Conservation (phyloP, 163 green algal species). For the Coccomyxa subellipsoidea region DNA sequence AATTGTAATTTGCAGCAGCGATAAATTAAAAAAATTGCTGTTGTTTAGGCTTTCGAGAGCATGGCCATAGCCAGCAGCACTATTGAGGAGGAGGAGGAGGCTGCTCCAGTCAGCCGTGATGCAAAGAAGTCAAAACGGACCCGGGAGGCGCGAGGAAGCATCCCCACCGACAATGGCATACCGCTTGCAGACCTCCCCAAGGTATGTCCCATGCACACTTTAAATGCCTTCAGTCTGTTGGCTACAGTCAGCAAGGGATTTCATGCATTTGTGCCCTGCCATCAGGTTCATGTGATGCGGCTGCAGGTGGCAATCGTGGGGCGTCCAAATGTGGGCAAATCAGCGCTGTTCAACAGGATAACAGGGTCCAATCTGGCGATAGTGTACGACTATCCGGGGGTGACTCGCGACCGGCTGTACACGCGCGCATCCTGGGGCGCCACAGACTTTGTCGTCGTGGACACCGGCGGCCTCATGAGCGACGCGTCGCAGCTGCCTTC, state of each 20-base stretch:
- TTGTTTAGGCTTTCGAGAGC: background rate
- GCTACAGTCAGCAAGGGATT: background rate
- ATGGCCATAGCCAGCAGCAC: background rate
- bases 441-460: conserved; percentile 90
- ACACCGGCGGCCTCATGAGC: conserved; percentile 89
- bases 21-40: background rate
- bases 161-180: background rate
- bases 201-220: background rate
- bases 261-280: background rate
- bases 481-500: conserved; percentile 47
- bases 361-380: conserved; percentile 80
- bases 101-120: background rate
- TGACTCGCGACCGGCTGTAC: conserved; percentile 82
- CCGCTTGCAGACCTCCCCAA: background rate
- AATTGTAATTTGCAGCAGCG: background rate
- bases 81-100: background rate
- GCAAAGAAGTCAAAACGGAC: background rate
- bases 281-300: background rate
- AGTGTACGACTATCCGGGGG: conserved; percentile 91
- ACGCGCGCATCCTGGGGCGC: conserved; percentile 78
- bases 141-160: background rate
- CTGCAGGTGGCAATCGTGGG: conserved; percentile 62
- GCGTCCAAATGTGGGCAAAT: conserved; percentile 87
- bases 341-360: conserved; percentile 94
- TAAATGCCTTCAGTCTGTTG: background rate